Percentiles rank a stretch among this genome's conserved stretches.
Evolutionary conservation across 1,284 basidiomycete species (phyloP).

Genomic region (Taiwanofungus camphoratus): DNA sequence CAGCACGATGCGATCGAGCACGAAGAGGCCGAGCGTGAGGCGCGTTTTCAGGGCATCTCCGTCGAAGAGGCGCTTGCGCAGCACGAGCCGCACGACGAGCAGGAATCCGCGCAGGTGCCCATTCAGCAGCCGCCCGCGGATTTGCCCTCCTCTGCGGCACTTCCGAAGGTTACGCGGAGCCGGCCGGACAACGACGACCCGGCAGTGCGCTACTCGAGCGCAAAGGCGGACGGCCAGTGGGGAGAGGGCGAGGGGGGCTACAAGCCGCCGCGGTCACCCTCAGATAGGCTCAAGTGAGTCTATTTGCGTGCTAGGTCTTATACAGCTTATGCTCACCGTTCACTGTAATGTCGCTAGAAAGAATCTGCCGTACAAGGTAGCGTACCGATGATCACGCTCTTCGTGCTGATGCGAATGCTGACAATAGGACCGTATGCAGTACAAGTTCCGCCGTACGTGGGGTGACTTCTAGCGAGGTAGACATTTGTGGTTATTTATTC

Average conservation of each 20-base stretch:
- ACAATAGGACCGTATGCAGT: slow-evolving; percentile 64
- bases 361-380: slow-evolving; percentile 83
- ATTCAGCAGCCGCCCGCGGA: slow-evolving; percentile 18
- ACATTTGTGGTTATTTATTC: not conserved
- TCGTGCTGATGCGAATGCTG: slow-evolving; percentile 29
- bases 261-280: slow-evolving; percentile 61
- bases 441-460: slow-evolving; percentile 82
- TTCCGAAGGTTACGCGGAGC: slow-evolving; percentile 51
- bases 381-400: slow-evolving; percentile 13
- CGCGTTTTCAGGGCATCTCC: slow-evolving; percentile 75
- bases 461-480: slow-evolving; percentile 61
- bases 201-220: slow-evolving; percentile 49
- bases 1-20: slow-evolving; percentile 87
- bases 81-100: slow-evolving; percentile 35
- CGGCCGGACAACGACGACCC: slow-evolving; percentile 64
- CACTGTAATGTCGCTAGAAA: slow-evolving; percentile 36
- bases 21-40: slow-evolving; percentile 80
- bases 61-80: slow-evolving; percentile 59
- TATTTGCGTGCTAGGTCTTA: not conserved
- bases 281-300: slow-evolving; percentile 64
- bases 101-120: slow-evolving; percentile 22
- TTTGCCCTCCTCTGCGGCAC: slow-evolving; percentile 20
- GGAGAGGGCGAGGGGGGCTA: slow-evolving; percentile 70
- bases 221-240: slow-evolving; percentile 58
- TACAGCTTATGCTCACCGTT: not conserved